These are phyloP conservation scores for Ustilago bromivora DNA, from an alignment of 1,284 basidiomycete genomes.

Conservation along the genomic window DNA sequence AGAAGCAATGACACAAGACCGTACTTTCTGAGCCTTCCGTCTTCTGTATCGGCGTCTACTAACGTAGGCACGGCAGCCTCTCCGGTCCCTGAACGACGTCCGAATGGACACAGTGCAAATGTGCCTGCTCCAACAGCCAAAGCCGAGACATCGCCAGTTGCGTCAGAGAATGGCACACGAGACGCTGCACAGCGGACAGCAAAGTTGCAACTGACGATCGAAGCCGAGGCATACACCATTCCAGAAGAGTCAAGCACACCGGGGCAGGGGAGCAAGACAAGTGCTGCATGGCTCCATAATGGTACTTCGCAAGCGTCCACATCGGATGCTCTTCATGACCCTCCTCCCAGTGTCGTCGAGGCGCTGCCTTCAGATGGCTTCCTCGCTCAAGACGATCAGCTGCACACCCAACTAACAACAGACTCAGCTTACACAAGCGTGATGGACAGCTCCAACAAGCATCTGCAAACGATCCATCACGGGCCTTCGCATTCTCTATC, in stretches of 20 bases:
- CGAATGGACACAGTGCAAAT: not conserved
- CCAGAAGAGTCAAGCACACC: conserved; percentile 17
- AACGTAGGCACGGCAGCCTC: not conserved
- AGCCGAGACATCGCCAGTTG: not conserved
- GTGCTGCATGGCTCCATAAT: not conserved
- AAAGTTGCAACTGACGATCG: not conserved
- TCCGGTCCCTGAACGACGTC: not conserved
- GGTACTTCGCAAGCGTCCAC: not conserved
- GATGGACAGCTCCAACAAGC: not conserved
- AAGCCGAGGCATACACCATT: conserved; percentile 29
- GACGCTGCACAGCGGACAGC: too few species aligned
- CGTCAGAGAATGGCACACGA: not conserved
- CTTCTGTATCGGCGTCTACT: conserved; percentile 7
- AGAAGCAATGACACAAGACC: not conserved
- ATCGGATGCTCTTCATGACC: not conserved
- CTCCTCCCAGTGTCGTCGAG: not conserved
- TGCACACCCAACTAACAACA: not conserved
- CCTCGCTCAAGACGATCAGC: not conserved
- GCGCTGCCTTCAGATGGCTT: not conserved
- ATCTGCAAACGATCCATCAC: not conserved
- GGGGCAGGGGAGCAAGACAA: not conserved
- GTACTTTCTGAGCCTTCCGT: conserved; percentile 31
- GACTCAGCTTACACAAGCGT: not conserved
- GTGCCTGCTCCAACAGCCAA: not conserved
- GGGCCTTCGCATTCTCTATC: not conserved